A percentile compares a stretch with the other conserved stretches of the same genome.
phyloP scores from a whole-genome alignment of 169 alveolate genomes.

The Theileria annulata region DNA sequence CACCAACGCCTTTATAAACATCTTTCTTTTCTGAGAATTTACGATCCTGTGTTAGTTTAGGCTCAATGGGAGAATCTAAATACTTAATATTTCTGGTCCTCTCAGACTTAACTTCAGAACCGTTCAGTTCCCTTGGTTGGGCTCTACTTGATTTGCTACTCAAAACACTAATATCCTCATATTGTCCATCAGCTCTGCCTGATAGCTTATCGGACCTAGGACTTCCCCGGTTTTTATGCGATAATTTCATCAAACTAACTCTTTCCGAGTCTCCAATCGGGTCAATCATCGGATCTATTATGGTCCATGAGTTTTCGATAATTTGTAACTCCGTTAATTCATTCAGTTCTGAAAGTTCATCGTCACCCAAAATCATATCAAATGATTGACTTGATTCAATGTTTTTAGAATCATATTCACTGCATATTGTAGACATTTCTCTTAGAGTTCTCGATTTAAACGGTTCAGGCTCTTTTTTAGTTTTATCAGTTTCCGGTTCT shows the following conservation, averaged over 20 bases:
- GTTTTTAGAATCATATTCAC: neutral
- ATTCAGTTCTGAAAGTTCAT: neutral
- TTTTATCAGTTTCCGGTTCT: neutral
- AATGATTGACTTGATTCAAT: neutral
- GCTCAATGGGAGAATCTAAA: no score
- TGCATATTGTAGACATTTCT: slow-evolving; percentile 18
- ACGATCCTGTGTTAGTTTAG: no score
- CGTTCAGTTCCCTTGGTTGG: neutral
- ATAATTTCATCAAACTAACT: neutral
- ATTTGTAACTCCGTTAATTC: slow-evolving; percentile 1
- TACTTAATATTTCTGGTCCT: no score
- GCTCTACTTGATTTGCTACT: neutral
- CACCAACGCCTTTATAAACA: no score
- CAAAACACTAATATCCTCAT: neutral
- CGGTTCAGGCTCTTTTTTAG: neutral
- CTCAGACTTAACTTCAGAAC: neutral
- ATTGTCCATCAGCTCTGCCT: neutral
- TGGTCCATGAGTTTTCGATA: slow-evolving; percentile 10
- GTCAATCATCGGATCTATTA: neutral
- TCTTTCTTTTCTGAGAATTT: no score
- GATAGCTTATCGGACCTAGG: neutral
- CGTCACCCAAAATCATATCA: neutral
- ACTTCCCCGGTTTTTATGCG: neutral
- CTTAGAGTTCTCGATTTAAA: neutral
- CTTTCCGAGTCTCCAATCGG: neutral